Evolutionary conservation across 139 green algal genomes (phyloP), one percentile per base, ranked within the genome.

Genomic region (Chlamydomonas eustigma): DNA sequence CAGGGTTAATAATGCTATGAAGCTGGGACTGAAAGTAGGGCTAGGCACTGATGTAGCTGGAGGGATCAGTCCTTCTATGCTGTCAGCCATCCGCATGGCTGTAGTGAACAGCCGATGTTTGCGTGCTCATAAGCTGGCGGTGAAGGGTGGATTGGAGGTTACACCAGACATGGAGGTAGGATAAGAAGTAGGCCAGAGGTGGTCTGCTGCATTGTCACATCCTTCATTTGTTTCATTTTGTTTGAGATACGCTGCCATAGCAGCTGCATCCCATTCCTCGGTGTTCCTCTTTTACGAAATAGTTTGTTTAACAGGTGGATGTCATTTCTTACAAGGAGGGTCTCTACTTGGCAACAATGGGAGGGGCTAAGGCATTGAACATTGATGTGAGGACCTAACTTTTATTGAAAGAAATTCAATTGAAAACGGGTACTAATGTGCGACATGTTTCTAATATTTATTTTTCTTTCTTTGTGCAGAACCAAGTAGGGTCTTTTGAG

Each of bases 21-120:
- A 52, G 18, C 39, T 82, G 37, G 80, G 84, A n/a, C 44, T 88
- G 28, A 88, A 90, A 69, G 84, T 93, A 22, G 85, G 87, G 2
- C 84, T 93, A 37, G 89, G 87, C 37, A 92, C 87, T 0, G 87
- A 92, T 52, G 79, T 93, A 36, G 83, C 86, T 0, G 86, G 89
- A 39, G 87, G 89, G 4, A 90, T 87, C 81, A 77, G 51, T 39
- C 82, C 85, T 50, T 89, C 80, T 39, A 94, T 94, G 89, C 82
- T 94, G 3, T 75, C 74, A 4, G 85, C 88, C 6, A 85, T 88
- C 70, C 86, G 89, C 66, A 87, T 81, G 67, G 82, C 83, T 1
- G 88, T 91, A 8, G 75, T 91, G 22, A 87, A 90, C 79, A 76
- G 65, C 51, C 82, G 81, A 39, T 83, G 78, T 71, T 64, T 87